Evolutionary conservation across 2,329 filamentous ascomycete species (phyloP), one percentile per base, ranked within the genome.

Genomic region (Aspergillus jensenii): DNA sequence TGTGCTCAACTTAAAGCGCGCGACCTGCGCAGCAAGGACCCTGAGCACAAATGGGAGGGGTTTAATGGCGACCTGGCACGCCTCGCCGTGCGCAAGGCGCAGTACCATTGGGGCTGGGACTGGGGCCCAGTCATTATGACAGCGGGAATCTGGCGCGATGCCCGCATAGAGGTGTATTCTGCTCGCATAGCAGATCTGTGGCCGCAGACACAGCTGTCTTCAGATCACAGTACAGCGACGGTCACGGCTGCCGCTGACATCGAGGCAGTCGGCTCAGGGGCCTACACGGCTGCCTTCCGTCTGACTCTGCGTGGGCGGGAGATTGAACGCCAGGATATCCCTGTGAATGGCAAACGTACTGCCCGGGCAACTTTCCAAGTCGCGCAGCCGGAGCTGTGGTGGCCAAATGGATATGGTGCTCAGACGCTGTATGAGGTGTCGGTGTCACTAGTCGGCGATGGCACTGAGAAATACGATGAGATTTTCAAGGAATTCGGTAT

Each of bases 51-150:
- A 27, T 83, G 77, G 74, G 71, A 74, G 0, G 72, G 73, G 11
- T 80, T 78, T 61, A 81, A 81, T 58, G 79, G 78, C 2, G 78
- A 80, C 27, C 62, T 71, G 6, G 67, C 74, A 9, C 65, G 78
- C 17, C 68, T 84, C 8, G 80, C 80, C 3, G 81, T 84, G 0
- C 76, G 87, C 15, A 90, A 89, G 67, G 84, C 86, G 0, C 87
- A 89, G 69, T 89, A 86, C 63, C 83, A 88, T 63, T 90, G 84
- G 85, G 86, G 87, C 6, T 90, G 87, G 87, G 87, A 90, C 65
- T 89, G 86, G 87, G 87, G 87, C 0, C 86, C 87, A 0, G 79
- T 87, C 8, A 65, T 88, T 48, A 79, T 85, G 70, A 86, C 84
- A 0, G 82, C 80, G 6, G 86, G 86, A 0, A 83, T 85, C 2